Evolutionary conservation across 441 rosid genomes (phyloP).

Genomic region (Pelargonium fulgidum): DNA sequence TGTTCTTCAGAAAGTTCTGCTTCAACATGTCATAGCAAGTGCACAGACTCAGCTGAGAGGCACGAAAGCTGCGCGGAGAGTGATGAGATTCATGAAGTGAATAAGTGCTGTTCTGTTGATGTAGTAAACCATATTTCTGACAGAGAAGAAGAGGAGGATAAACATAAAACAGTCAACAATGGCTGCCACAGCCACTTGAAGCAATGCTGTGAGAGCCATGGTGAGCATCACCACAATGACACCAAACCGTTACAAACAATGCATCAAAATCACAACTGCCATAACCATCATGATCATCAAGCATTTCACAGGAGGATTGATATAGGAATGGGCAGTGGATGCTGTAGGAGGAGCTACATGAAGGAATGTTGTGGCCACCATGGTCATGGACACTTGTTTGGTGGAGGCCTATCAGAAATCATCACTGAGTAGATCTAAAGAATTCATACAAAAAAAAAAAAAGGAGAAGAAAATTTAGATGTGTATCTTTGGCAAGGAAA

Average conservation of each 20-base stretch:
- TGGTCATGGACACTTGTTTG: neutral
- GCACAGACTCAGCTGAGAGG: constrained; percentile 7
- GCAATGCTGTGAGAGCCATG: neutral
- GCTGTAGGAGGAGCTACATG: neutral
- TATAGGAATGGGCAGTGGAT: neutral
- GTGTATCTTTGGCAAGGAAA: neutral
- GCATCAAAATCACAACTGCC: neutral
- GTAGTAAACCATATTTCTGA: no score
- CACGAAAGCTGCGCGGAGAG: no score
- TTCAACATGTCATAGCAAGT: constrained; percentile 2
- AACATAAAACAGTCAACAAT: neutral
- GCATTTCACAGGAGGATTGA: neutral
- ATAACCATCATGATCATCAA: neutral
- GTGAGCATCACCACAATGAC: neutral
- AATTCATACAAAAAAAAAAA: neutral
- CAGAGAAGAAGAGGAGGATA: neutral
- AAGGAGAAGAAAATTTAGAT: no score
- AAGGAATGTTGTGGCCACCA: neutral
- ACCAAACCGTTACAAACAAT: neutral
- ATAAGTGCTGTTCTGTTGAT: neutral
- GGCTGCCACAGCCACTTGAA: neutral
- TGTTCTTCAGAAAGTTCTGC: no score
- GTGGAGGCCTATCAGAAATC: neutral
- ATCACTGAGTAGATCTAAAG: neutral
- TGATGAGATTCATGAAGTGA: no score